Conservation (phyloP, 1,284 basidiomycete species). For the Sanghuangporus baumii region DNA sequence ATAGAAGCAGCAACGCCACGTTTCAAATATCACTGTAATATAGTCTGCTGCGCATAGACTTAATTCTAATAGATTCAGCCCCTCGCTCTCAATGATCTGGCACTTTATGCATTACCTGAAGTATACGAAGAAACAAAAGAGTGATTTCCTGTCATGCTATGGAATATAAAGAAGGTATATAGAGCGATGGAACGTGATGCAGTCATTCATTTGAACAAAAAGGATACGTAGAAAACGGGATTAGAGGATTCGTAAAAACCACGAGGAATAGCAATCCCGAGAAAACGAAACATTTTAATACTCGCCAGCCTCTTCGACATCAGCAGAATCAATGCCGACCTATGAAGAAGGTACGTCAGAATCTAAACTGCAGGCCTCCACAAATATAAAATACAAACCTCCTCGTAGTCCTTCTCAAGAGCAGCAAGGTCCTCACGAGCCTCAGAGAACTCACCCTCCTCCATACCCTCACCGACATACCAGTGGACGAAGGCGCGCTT, state of each 20-base stretch:
- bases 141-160: conserved; percentile 1
- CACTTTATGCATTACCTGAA: not conserved
- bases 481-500: conserved; percentile 92
- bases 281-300: conserved; percentile 42
- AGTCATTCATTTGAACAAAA: conserved; percentile 16
- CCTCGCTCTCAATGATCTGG: not conserved
- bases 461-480: conserved; percentile 99
- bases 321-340: conserved; percentile 82
- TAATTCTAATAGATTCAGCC: not conserved
- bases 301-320: conserved; percentile 75
- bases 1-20: not conserved
- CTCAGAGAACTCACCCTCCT: conserved; percentile 98
- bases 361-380: conserved; percentile 39
- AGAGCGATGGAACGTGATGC: conserved; percentile 8
- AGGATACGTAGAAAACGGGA: conserved; percentile 8
- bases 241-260: conserved; percentile 16
- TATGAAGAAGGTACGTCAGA: conserved; percentile 53
- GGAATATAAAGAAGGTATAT: conserved; percentile 15
- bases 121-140: conserved; percentile 4
- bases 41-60: not conserved
- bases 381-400: conserved; percentile 48
- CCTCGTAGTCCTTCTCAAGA: conserved; percentile 95
- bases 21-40: not conserved
- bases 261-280: conserved; percentile 8
- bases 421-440: conserved; percentile 96